A percentile compares a stretch with the other conserved stretches of the same genome.
Conservation (phyloP, 176 grass and related monocot species). For the Carex littledalei region DNA sequence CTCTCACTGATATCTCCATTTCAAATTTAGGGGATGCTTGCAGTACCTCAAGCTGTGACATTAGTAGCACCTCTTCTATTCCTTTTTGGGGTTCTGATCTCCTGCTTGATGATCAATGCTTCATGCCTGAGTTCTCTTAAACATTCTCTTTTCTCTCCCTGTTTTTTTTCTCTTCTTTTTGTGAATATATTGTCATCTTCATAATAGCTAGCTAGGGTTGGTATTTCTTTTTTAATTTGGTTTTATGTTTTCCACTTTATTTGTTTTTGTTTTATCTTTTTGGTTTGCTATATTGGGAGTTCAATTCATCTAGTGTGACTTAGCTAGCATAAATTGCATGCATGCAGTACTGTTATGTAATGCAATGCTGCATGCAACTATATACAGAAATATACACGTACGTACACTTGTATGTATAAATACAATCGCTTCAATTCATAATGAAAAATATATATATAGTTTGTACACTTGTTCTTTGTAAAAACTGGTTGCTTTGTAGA, state of each 20-base stretch:
- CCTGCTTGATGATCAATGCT: slow-evolving; percentile 60
- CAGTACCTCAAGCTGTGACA: slow-evolving; percentile 61
- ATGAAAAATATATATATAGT: slow-evolving; percentile 11
- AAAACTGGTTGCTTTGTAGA: not conserved
- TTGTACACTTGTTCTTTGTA: slow-evolving; percentile 18
- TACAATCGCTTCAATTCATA: slow-evolving; percentile 26
- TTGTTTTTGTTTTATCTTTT: slow-evolving; percentile 22
- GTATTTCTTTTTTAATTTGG: slow-evolving; percentile 20
- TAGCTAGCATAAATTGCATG: slow-evolving; percentile 30
- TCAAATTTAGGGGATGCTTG: slow-evolving; percentile 62
- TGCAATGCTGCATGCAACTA: slow-evolving; percentile 37
- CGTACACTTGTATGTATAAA: slow-evolving; percentile 56
- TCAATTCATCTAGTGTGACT: slow-evolving; percentile 30
- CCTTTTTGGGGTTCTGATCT: slow-evolving; percentile 44
- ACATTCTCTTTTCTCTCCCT: not conserved
- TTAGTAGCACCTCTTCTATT: slow-evolving; percentile 36
- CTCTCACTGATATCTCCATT: slow-evolving; percentile 55
- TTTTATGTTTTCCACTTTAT: slow-evolving; percentile 23
- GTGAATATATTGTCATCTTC: slow-evolving; percentile 29
- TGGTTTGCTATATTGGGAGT: slow-evolving; percentile 23
- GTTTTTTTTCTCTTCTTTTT: slow-evolving; percentile 9
- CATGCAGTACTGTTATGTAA: slow-evolving; percentile 28
- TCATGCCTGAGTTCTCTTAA: slow-evolving; percentile 55
- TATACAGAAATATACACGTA: slow-evolving; percentile 30
- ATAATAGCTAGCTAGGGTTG: not conserved